Evolutionary conservation across 352 stramenopile genomes (phyloP).

Genomic region (Phytophthora ramorum): DNA sequence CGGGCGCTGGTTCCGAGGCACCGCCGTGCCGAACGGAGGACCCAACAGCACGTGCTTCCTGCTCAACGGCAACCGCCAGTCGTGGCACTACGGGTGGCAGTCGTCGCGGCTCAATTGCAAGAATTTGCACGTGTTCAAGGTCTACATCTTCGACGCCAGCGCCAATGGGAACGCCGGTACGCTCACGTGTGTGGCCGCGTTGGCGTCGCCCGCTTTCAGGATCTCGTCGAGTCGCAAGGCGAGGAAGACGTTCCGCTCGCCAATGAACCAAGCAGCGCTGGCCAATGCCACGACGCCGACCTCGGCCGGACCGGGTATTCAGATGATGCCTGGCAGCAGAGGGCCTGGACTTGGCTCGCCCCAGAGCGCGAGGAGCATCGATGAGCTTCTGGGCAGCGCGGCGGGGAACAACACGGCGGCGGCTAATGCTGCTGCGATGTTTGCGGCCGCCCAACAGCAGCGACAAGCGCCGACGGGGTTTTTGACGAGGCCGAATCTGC

Average conservation of each 20-base stretch:
- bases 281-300: conserved; percentile 23
- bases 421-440: conserved; percentile 30
- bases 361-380: conserved; percentile 50
- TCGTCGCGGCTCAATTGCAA: conserved; percentile 88
- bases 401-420: conserved; percentile 12
- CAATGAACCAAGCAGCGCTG: conserved; percentile 33
- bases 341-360: conserved; percentile 9
- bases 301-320: conserved; percentile 21
- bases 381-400: conserved; percentile 45
- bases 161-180: conserved; percentile 31
- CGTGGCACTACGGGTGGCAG: conserved; percentile 89
- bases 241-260: conserved; percentile 77
- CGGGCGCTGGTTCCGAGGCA: conserved; percentile 73
- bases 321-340: conserved; percentile 8
- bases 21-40: conserved; percentile 39
- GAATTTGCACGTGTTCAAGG: conserved; percentile 83
- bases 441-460: conserved; percentile 26
- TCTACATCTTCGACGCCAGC: conserved; percentile 66
- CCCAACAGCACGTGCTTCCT: conserved; percentile 56
- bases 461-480: conserved; percentile 33
- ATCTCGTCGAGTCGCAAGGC: conserved; percentile 88
- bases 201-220: conserved; percentile 73
- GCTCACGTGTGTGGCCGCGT: conserved; percentile 58
- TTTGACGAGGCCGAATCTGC: conserved; percentile 15
- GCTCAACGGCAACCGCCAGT: conserved; percentile 87